Evolutionary conservation across 352 stramenopile species (phyloP).

Genomic region (Phytopythium sindhum): DNA sequence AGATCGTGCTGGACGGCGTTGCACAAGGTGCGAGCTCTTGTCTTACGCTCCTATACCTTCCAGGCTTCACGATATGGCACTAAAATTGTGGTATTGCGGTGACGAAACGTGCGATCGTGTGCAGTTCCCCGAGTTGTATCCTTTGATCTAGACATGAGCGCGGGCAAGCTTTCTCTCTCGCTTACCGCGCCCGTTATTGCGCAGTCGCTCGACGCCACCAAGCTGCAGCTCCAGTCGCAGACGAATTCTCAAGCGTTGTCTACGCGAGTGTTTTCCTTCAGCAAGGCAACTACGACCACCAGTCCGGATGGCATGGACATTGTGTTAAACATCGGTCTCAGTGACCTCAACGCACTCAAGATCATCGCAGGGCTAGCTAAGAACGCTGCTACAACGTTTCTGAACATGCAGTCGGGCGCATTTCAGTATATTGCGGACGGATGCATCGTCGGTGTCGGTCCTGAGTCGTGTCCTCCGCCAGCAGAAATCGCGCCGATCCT

Average conservation of each 20-base stretch:
- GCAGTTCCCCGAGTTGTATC: conserved; percentile 28
- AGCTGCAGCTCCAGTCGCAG: conserved; percentile 42
- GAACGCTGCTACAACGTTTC: conserved; percentile 20
- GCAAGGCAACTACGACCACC: conserved; percentile 27
- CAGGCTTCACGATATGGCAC: background rate
- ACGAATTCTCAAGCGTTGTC: conserved; percentile 1
- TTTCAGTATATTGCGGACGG: conserved; percentile 50
- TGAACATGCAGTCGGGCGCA: conserved; percentile 24
- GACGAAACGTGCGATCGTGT: background rate
- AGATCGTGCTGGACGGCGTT: conserved; percentile 34
- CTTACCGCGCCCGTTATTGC: conserved; percentile 34
- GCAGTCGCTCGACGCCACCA: conserved; percentile 39
- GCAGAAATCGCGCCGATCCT: background rate
- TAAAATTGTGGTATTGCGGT: background rate
- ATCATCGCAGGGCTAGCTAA: conserved; percentile 25
- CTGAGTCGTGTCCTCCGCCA: conserved; percentile 25
- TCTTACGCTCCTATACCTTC: background rate
- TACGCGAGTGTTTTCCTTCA: conserved; percentile 22
- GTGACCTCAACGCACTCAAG: conserved; percentile 54
- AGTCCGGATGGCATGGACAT: conserved; percentile 41
- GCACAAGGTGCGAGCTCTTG: conserved; percentile 13
- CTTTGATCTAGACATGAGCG: conserved; percentile 55
- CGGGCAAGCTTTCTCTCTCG: conserved; percentile 29
- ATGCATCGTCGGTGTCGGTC: conserved; percentile 28
- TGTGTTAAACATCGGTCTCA: conserved; percentile 32